Percentiles rank a stretch among this genome's conserved stretches.
Conservation (phyloP, 306 rosid genomes). For the Medicago ruthenica region DNA sequence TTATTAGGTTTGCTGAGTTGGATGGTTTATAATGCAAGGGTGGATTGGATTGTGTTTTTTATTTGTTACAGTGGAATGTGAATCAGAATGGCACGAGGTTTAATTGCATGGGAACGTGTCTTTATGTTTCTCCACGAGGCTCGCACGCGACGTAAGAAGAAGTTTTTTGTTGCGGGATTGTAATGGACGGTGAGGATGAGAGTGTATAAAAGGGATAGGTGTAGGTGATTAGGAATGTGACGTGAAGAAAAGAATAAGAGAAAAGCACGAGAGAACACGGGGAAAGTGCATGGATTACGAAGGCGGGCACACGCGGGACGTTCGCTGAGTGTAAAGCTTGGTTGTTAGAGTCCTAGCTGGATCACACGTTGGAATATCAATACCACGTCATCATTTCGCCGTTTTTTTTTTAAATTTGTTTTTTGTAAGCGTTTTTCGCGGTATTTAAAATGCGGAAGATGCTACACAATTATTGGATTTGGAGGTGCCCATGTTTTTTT, state of each 20-base stretch:
- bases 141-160: conserved; percentile 31
- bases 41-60: too few relatives aligned
- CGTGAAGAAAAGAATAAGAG: neutral
- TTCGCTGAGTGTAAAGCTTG: conserved; percentile 25
- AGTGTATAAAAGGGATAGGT: too few relatives aligned
- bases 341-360: conserved; percentile 11
- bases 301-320: conserved; percentile 40
- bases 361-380: conserved; percentile 16
- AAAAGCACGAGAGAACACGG: conserved; percentile 42
- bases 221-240: neutral
- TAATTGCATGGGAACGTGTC: conserved; percentile 44
- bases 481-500: neutral
- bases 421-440: neutral
- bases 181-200: conserved; percentile 4
- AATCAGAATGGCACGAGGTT: conserved; percentile 40
- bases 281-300: conserved; percentile 54
- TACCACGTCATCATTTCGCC: conserved; percentile 32
- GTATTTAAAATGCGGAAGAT: neutral
- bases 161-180: neutral
- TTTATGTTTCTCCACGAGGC: conserved; percentile 44
- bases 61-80: too few relatives aligned
- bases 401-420: neutral
- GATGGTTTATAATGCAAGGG: too few relatives aligned
- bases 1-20: too few relatives aligned
- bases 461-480: too few relatives aligned